Evolutionary conservation across 2,329 filamentous ascomycete genomes (phyloP).

Genomic region (Xylariaceae sp.): DNA sequence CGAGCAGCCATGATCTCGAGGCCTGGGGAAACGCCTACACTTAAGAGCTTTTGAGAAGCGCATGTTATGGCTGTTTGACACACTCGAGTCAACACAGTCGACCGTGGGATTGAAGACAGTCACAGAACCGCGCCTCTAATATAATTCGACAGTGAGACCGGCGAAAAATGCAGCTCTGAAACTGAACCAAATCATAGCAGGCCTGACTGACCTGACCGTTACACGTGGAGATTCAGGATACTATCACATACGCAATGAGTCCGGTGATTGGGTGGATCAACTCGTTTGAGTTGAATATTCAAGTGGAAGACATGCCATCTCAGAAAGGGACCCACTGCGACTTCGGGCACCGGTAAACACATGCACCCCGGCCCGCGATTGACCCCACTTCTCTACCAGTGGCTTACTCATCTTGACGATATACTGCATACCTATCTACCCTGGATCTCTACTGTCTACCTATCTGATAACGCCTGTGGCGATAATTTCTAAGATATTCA

Average conservation of each 20-base stretch:
- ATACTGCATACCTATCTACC: slow-evolving; percentile 9
- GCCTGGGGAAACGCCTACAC: slow-evolving; percentile 28
- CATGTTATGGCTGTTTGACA: slow-evolving; percentile 25
- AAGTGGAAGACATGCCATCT: too few species aligned
- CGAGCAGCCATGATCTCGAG: background rate
- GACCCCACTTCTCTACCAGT: background rate
- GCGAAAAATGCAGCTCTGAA: slow-evolving; percentile 7
- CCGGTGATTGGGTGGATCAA: slow-evolving; percentile 9
- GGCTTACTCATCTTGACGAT: slow-evolving; percentile 20
- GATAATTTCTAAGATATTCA: slow-evolving; percentile 5
- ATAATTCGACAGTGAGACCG: slow-evolving; percentile 9
- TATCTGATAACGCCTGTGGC: slow-evolving; percentile 6
- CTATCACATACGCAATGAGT: background rate
- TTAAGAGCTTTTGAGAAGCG: slow-evolving; percentile 33
- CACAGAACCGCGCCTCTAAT: slow-evolving; percentile 2
- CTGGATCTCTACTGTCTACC: too few species aligned
- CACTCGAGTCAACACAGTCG: slow-evolving; percentile 2
- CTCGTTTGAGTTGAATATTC: background rate
- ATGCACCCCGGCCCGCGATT: background rate
- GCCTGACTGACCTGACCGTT: background rate
- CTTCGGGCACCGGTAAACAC: slow-evolving; percentile 4
- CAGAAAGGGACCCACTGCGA: background rate
- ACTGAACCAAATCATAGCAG: background rate
- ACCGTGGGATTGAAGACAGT: background rate
- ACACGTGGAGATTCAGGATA: background rate